Evolutionary conservation across 1,139 yeast genomes (phyloP), one percentile per base, ranked within the genome.

Genomic region (Waltiozyma sp.): DNA sequence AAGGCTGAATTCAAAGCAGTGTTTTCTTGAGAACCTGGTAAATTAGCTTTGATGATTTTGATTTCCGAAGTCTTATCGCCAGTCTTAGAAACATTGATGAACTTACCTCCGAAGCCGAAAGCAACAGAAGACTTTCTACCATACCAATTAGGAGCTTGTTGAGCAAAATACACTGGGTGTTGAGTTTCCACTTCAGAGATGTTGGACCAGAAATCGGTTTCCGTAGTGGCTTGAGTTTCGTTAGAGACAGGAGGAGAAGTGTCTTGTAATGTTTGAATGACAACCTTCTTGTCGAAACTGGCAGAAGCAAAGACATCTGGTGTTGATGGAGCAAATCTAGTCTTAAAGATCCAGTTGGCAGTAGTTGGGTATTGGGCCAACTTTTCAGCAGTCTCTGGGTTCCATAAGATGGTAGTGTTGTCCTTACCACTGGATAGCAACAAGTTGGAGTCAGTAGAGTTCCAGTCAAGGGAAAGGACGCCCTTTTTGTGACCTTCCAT

Each of bases 221-320:
- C 81, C 45, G 76, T 72, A 28, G 73, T 60, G n/a, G 66, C 51
- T 24, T 67, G 60, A 21, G 69, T 72, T 51, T 70, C 66, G 23
- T 69, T 59, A 6, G 70, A 59, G 10, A 68, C 70, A 18, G 80
- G 77, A 11, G 80, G 77, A 21, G 77, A 70, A 24, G 62, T 53
- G 58, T 88, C 96, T 64, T 93, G 99, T 49, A 93, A 68, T 34
- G 96, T 75, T 64, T 89, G 96, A 38, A 91, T 70, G 41, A 77
- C 66, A 46, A 93, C 73, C 60, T 85, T 87, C 45, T 95, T 94
- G 61, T 89, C 97, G 54, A 85, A 86, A 14, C 96, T 85, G 21
- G 97, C 93, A 45, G 89, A 76, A 8, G 97, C 98, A 68, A 93
- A 84, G 45, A 87, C 65, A 49, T 89, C 96, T 5, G 99, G 98